phyloP scores from a whole-genome alignment of 1,139 yeast species.

The Magnusiomyces paraingens region DNA sequence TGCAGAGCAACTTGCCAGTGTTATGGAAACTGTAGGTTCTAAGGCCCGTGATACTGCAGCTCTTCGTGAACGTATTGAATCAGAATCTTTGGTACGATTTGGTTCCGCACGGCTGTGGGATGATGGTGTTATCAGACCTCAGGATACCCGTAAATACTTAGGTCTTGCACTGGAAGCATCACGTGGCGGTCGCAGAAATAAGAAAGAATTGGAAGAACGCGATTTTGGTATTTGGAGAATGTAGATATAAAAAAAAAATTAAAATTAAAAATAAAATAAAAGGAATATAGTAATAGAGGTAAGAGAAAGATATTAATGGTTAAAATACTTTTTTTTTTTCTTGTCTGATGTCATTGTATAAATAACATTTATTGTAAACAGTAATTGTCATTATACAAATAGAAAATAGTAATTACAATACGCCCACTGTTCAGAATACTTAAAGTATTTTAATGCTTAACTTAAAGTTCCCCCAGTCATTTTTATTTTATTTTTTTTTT shows the following conservation, averaged over 20 bases:
- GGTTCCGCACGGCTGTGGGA: constrained; percentile 34
- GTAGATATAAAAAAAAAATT: constrained; percentile 18
- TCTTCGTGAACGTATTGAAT: constrained; percentile 29
- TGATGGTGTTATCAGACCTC: constrained; percentile 33
- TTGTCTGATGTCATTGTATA: no score
- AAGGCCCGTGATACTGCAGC: constrained; percentile 23
- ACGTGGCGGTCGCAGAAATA: constrained; percentile 21
- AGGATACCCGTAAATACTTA: constrained; percentile 30
- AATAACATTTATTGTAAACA: no score
- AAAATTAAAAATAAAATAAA: no score
- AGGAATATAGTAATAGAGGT: no score
- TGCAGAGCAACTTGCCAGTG: constrained; percentile 33
- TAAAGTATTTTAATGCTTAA: no score
- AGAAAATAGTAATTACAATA: no score
- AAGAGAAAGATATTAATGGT: no score
- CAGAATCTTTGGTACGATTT: constrained; percentile 29
- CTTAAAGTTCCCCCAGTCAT: no score
- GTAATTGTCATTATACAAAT: no score
- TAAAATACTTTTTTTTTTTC: no score
- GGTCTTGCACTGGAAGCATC: constrained; percentile 32
- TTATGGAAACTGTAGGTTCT: constrained; percentile 32
- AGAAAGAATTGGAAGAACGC: constrained; percentile 17
- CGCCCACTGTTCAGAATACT: no score
- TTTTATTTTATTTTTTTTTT: no score
- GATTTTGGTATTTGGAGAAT: constrained; percentile 34